A percentile compares a stretch with the other conserved stretches of the same genome.
phyloP scores from a whole-genome alignment of 73 alveolate genomes.

The Blepharisma stoltei region DNA sequence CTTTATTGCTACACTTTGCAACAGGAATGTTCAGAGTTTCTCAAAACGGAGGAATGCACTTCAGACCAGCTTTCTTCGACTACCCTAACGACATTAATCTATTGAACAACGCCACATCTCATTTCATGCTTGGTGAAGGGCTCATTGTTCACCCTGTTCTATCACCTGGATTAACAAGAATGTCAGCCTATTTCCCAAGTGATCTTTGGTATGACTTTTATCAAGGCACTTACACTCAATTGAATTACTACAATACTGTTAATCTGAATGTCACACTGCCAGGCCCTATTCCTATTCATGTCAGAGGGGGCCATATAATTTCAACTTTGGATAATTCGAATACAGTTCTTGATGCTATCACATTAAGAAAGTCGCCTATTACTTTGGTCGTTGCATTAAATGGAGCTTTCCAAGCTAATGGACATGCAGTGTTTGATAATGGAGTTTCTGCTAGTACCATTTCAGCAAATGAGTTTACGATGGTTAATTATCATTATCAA shows the following conservation, averaged over 20 bases:
- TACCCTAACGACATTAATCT: constrained; percentile 67
- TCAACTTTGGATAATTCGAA: constrained; percentile 59
- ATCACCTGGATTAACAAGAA: constrained; percentile 23
- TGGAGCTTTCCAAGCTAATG: constrained; percentile 49
- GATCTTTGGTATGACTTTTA: constrained; percentile 61
- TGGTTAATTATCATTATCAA: background rate
- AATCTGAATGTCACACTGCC: constrained; percentile 34
- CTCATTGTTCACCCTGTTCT: constrained; percentile 46
- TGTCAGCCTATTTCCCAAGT: constrained; percentile 51
- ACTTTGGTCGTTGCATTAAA: constrained; percentile 44
- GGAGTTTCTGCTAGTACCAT: constrained; percentile 14
- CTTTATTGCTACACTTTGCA: constrained; percentile 78
- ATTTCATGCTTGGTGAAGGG: constrained; percentile 60
- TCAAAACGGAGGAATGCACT: constrained; percentile 74
- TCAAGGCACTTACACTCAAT: constrained; percentile 32
- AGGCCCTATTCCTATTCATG: constrained; percentile 57
- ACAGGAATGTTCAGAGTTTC: constrained; percentile 53
- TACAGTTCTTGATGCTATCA: constrained; percentile 27
- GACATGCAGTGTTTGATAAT: constrained; percentile 52
- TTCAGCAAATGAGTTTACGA: background rate
- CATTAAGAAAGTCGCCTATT: background rate
- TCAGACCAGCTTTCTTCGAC: constrained; percentile 85
- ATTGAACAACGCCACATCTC: constrained; percentile 15
- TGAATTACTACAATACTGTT: background rate
- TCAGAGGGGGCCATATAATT: constrained; percentile 73